Conservation (phyloP, 129 eudicot species). For the Tagetes erecta region DNA sequence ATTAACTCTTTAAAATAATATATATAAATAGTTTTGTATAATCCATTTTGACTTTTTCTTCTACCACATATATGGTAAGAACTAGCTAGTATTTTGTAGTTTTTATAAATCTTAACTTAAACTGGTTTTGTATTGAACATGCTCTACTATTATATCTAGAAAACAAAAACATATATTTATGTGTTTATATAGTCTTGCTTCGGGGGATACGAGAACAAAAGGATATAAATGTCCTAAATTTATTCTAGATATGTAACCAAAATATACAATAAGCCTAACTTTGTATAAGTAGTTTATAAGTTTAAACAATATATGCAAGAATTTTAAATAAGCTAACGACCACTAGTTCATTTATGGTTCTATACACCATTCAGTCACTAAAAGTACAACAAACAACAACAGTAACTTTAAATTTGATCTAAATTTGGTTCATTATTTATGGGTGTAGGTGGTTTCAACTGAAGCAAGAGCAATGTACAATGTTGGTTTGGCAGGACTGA, state of each 20-base stretch:
- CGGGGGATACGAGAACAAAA: not conserved
- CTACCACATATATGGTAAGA: not conserved
- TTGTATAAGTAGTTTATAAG: conserved; percentile 14
- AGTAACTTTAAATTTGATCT: conserved; percentile 12
- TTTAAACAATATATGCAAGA: conserved; percentile 5
- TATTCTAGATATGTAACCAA: conserved; percentile 7
- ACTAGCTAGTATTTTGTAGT: no score
- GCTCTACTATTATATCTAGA: not conserved
- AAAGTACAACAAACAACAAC: conserved; percentile 15
- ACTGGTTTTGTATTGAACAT: not conserved
- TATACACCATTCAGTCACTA: not conserved
- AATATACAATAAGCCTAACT: conserved; percentile 13
- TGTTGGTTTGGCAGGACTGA: conserved; percentile 86
- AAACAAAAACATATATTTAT: not conserved
- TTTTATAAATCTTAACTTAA: not conserved
- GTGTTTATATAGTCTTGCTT: no score
- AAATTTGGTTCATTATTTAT: conserved; percentile 25
- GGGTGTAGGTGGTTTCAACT: conserved; percentile 80
- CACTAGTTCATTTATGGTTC: conserved; percentile 28
- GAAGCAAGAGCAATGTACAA: conserved; percentile 99
- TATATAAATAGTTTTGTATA: no score
- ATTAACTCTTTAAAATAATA: no score
- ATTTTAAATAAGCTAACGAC: conserved; percentile 10
- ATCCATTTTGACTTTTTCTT: no score
- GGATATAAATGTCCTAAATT: not conserved